Evolutionary conservation across 768 basidiomycete species (phyloP).

Genomic region (Sporobolomyces pararoseus): DNA sequence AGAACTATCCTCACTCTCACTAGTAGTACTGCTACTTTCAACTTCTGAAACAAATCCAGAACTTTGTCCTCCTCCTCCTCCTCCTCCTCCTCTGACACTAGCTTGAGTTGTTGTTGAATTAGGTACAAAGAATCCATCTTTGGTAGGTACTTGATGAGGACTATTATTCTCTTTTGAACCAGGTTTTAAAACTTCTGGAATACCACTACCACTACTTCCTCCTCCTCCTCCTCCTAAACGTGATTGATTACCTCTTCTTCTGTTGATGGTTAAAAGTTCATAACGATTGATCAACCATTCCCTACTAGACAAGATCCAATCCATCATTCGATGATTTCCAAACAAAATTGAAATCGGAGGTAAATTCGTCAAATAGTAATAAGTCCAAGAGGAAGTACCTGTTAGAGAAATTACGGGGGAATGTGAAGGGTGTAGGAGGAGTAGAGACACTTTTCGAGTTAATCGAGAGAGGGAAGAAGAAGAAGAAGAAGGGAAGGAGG

Average conservation of each 20-base stretch:
- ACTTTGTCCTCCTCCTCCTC: neutral
- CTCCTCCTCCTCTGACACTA: too few species aligned
- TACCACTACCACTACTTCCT: neutral
- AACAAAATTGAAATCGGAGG: neutral
- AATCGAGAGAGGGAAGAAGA: neutral
- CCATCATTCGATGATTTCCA: neutral
- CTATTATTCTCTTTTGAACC: neutral
- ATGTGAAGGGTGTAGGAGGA: neutral
- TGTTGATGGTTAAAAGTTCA: neutral
- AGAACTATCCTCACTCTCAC: neutral
- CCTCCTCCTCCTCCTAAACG: neutral
- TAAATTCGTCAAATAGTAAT: neutral
- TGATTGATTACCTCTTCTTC: neutral
- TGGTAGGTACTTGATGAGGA: constrained; percentile 4
- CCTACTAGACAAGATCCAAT: neutral
- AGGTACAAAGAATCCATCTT: constrained; percentile 3
- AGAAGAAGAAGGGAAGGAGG: too few species aligned
- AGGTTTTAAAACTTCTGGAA: constrained; percentile 5
- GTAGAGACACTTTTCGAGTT: neutral
- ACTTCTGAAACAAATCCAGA: too few species aligned
- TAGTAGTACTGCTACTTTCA: neutral
- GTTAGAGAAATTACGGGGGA: neutral
- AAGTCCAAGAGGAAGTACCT: neutral
- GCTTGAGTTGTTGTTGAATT: neutral
- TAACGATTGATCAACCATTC: neutral